Evolutionary conservation across 2,329 filamentous ascomycete species (phyloP), one percentile per base, ranked within the genome.

Genomic region (Colletotrichum phormii): DNA sequence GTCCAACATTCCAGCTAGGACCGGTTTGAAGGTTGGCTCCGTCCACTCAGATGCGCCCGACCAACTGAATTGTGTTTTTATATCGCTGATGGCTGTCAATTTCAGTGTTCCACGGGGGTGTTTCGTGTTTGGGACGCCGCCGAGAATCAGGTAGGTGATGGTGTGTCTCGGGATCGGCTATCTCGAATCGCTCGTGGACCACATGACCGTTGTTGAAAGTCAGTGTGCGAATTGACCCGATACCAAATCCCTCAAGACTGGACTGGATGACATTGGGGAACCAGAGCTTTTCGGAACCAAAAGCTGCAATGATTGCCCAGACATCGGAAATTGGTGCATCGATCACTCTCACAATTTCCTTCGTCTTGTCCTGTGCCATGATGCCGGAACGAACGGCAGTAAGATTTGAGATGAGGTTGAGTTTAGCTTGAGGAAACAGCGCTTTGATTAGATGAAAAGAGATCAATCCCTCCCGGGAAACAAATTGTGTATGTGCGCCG

Each of bases 261-360:
- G 55, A 59, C 4, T 72, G 63, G 42, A 35, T 22, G 2, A 69
- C 70, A 24, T 46, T 31, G 22, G 70, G 69, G 22, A 72, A 68
- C 64, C 70, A 64, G 37, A 72, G 64, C 8, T 51, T 51, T 29
- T 69, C 59, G 37, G 55, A 64, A 22, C 59, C 59, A 18, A 64
- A 72, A 2, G 55, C 64, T 4, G 69, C 37, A 42, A 72, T 59
- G 22, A 55, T 64, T 22, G 69, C 69, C 69, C 64, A 72, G 8
- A 68, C 24, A 11, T 68, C 58, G 13, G 62, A 35, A 26, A 64
- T 33, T 11, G 59, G 59, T 8, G 58, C 64, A 13, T 72, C 53
- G 9, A 68, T 46, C 6, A 65, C 54, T 3, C n/a, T 64, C 26
- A 60, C 42, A 33, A 70, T 53, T 13, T 70, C 67, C 26, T 42